These are phyloP conservation scores for Kodamaea anthophila DNA, from an alignment of 1,139 yeast species.

Conservation along the genomic window DNA sequence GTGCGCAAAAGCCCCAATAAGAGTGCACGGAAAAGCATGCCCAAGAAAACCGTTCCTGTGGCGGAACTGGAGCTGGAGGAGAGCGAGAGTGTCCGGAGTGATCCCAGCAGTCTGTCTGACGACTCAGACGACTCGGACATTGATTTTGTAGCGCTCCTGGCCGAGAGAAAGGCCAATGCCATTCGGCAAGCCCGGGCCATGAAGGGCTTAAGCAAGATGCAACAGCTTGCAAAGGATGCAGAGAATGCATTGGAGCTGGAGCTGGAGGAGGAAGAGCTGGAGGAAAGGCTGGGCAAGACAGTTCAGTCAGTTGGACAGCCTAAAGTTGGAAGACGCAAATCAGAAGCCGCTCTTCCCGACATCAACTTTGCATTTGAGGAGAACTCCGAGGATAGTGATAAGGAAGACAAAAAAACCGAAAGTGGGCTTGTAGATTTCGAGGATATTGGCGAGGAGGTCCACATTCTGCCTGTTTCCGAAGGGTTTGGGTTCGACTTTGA, in stretches of 20 bases:
- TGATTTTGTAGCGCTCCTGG: slow-evolving; percentile 65
- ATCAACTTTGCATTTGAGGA: slow-evolving; percentile 56
- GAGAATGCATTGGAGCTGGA: slow-evolving; percentile 8
- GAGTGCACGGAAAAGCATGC: slow-evolving; percentile 17
- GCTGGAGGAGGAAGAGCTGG: slow-evolving; percentile 2
- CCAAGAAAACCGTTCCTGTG: slow-evolving; percentile 20
- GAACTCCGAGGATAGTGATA: slow-evolving; percentile 24
- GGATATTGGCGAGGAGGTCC: slow-evolving; percentile 65
- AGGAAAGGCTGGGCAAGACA: slow-evolving; percentile 1
- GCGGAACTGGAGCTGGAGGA: slow-evolving; percentile 1
- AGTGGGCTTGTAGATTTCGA: slow-evolving; percentile 30
- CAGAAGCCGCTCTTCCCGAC: slow-evolving; percentile 40
- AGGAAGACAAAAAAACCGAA: slow-evolving; percentile 7
- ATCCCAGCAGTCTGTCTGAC: slow-evolving; percentile 16
- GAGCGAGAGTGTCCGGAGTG: too few species aligned
- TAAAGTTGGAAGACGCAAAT: slow-evolving; percentile 32
- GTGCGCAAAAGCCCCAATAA: slow-evolving; percentile 6
- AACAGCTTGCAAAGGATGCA: neutral
- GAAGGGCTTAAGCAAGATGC: slow-evolving; percentile 20
- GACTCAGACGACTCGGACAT: slow-evolving; percentile 59
- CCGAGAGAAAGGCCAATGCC: slow-evolving; percentile 54
- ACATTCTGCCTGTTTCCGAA: slow-evolving; percentile 9
- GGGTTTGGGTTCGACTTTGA: slow-evolving; percentile 35
- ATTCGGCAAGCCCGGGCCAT: slow-evolving; percentile 45
- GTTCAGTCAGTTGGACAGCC: slow-evolving; percentile 6